These are phyloP conservation scores for Rhizopogon rudus DNA, from an alignment of 768 basidiomycete genomes.

Conservation along the genomic window DNA sequence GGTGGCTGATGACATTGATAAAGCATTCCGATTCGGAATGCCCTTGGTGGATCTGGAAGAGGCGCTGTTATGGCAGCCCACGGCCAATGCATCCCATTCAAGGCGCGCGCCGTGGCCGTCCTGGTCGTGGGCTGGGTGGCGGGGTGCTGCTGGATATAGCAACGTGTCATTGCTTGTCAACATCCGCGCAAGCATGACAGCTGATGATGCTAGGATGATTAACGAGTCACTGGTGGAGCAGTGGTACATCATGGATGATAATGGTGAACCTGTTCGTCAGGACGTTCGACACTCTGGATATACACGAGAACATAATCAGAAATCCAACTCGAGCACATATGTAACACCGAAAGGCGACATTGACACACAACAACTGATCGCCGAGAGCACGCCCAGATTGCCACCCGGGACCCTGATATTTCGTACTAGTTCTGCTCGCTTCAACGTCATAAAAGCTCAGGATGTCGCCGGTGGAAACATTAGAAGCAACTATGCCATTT, in stretches of 20 bases:
- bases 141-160: too few species aligned
- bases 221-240: constrained; percentile 7
- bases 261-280: constrained; percentile 2
- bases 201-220: too few species aligned
- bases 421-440: constrained; percentile 10
- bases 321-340: background rate
- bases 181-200: too few species aligned
- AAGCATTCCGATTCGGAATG: too few species aligned
- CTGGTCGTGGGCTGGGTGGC: too few species aligned
- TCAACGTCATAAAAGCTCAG: constrained; percentile 6
- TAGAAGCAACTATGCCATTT: constrained; percentile 9
- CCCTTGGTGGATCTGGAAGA: too few species aligned
- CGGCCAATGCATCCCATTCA: too few species aligned
- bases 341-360: background rate
- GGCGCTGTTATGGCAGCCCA: too few species aligned
- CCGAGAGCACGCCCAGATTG: background rate
- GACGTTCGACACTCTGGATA: constrained; percentile 1
- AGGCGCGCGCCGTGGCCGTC: too few species aligned
- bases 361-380: background rate
- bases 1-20: too few species aligned
- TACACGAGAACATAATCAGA: background rate
- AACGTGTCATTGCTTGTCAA: too few species aligned
- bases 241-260: constrained; percentile 9
- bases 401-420: constrained; percentile 17
- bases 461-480: background rate